A percentile compares a stretch with the other conserved stretches of the same genome.
phyloP scores from a whole-genome alignment of 495 filamentous ascomycete genomes.

The Pyrenula aspistea region DNA sequence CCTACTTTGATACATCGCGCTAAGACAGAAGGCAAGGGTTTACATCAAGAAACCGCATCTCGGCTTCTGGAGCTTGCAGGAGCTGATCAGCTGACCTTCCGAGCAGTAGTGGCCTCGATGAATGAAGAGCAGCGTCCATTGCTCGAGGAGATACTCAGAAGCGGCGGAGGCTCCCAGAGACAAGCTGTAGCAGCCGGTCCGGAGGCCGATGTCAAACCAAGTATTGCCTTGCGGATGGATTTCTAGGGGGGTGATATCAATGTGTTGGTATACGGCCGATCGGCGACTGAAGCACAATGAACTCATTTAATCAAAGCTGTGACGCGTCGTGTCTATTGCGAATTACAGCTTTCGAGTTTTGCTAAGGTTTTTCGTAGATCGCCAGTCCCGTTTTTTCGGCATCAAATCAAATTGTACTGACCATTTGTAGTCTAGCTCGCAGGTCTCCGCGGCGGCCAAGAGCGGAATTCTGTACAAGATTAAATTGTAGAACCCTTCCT shows the following conservation, averaged over 20 bases:
- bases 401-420: too few species aligned
- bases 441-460: too few species aligned
- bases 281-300: too few species aligned
- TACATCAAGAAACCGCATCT: constrained; percentile 58
- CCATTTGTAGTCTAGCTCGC: too few species aligned
- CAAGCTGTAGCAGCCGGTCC: constrained; percentile 19
- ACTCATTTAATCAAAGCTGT: too few species aligned
- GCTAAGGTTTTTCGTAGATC: too few species aligned
- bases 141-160: constrained; percentile 72
- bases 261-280: too few species aligned
- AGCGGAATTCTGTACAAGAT: too few species aligned
- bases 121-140: constrained; percentile 56
- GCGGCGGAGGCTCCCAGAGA: constrained; percentile 30
- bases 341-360: too few species aligned
- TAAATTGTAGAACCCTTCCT: too few species aligned
- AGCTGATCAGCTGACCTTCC: constrained; percentile 59
- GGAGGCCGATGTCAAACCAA: constrained; percentile 46
- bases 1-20: constrained; percentile 72
- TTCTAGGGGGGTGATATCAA: constrained; percentile 39
- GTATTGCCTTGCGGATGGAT: constrained; percentile 88
- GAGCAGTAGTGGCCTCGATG: constrained; percentile 61
- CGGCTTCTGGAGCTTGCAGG: constrained; percentile 73
- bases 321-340: too few species aligned
- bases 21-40: constrained; percentile 27
- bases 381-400: too few species aligned